Percentiles rank a stretch among this genome's conserved stretches.
Conservation (phyloP, 768 basidiomycete genomes). For the Antrodiella citrinella region DNA sequence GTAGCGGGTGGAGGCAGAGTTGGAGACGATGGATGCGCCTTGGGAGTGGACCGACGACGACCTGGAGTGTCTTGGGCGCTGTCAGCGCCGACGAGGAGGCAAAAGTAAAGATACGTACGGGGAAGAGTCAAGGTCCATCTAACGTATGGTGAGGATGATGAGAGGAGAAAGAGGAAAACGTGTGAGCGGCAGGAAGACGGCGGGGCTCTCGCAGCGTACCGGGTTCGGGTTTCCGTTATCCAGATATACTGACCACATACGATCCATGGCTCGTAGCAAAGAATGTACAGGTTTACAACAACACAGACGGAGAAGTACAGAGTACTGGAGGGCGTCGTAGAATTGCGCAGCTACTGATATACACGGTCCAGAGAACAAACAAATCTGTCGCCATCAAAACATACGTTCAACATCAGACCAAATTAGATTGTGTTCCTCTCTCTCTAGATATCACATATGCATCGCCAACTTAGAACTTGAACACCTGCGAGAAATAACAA, state of each 20-base stretch:
- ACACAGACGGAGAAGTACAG: background rate
- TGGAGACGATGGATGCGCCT: conserved; percentile 36
- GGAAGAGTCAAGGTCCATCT: conserved; percentile 18
- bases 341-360: too few relatives aligned
- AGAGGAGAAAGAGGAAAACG: background rate
- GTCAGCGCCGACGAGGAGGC: conserved; percentile 7
- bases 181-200: conserved; percentile 5
- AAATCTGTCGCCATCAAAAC: too few relatives aligned
- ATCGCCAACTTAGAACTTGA: conserved; percentile 21
- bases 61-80: conserved; percentile 16
- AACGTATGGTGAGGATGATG: conserved; percentile 11
- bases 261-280: conserved; percentile 31
- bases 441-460: too few relatives aligned
- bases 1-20: conserved; percentile 39
- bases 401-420: too few relatives aligned
- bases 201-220: conserved; percentile 14
- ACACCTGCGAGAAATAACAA: conserved; percentile 9
- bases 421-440: too few relatives aligned
- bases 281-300: background rate
- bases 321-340: too few relatives aligned
- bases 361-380: too few relatives aligned
- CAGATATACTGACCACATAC: conserved; percentile 47
- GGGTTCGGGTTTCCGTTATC: conserved; percentile 1
- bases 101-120: conserved; percentile 12
- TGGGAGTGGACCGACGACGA: conserved; percentile 29